Conservation (phyloP, 768 basidiomycete species). For the Tricholoma hemisulphureum region DNA sequence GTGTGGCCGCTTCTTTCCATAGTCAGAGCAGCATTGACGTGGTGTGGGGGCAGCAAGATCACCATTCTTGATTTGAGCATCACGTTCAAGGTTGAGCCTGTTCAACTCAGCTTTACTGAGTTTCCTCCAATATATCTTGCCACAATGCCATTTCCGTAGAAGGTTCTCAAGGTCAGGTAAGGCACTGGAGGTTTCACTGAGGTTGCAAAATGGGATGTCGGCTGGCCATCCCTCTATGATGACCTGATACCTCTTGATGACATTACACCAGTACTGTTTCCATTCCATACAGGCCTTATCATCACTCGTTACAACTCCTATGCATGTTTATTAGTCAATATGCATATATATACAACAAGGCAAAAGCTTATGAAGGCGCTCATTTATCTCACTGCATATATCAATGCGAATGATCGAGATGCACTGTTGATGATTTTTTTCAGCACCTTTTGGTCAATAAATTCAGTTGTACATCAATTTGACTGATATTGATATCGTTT, state of each 20-base stretch:
- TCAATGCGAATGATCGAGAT: background rate
- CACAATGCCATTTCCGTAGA: background rate
- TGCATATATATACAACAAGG: background rate
- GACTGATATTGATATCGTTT: background rate
- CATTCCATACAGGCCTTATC: conserved; percentile 11
- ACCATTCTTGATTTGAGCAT: conserved; percentile 1
- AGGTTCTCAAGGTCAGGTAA: conserved; percentile 5
- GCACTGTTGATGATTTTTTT: conserved; percentile 3
- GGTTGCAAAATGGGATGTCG: conserved; percentile 7
- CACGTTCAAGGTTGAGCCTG: background rate
- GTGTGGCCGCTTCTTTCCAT: conserved; percentile 7
- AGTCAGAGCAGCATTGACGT: conserved; percentile 6
- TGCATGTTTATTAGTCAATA: background rate
- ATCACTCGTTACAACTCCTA: conserved; percentile 4
- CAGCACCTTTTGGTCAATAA: conserved; percentile 6
- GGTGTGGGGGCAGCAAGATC: conserved; percentile 3
- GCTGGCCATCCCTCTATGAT: conserved; percentile 13
- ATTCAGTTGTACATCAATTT: background rate
- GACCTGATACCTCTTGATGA: conserved; percentile 10
- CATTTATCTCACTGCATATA: conserved; percentile 3
- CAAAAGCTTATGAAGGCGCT: conserved; percentile 1
- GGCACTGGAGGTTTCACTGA: conserved; percentile 6
- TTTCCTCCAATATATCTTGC: conserved; percentile 2
- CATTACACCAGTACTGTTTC: conserved; percentile 10
- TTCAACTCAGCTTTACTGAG: conserved; percentile 3